Evolutionary conservation across 768 basidiomycete species (phyloP).

Genomic region (Tricholoma furcatifolium): DNA sequence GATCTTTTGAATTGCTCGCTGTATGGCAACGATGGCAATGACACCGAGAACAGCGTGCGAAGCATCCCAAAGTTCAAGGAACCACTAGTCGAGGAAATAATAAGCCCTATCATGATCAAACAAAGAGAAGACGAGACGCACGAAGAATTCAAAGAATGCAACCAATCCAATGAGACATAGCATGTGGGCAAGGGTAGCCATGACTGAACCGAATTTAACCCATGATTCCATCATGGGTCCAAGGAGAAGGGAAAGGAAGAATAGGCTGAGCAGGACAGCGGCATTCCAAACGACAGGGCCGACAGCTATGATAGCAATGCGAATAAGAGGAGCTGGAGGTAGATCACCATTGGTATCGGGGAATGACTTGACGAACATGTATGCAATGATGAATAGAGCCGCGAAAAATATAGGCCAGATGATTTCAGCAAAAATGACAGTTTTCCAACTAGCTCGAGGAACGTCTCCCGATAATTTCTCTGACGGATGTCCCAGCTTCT

Average conservation of each 20-base stretch:
- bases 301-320: slow-evolving; percentile 84
- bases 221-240: slow-evolving; percentile 87
- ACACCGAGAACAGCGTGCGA: slow-evolving; percentile 94
- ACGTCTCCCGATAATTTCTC: slow-evolving; percentile 96
- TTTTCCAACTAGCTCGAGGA: slow-evolving; percentile 85
- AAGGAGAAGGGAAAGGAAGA: slow-evolving; percentile 90
- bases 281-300: slow-evolving; percentile 97
- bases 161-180: slow-evolving; percentile 78
- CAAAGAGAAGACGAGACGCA: slow-evolving; percentile 50
- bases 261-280: slow-evolving; percentile 76
- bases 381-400: slow-evolving; percentile 75
- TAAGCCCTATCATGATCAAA: slow-evolving; percentile 18
- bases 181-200: slow-evolving; percentile 91
- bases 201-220: slow-evolving; percentile 86
- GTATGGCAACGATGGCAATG: slow-evolving; percentile 85
- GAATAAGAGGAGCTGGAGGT: slow-evolving; percentile 82
- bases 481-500: slow-evolving; percentile 95
- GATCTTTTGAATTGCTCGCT: slow-evolving; percentile 91
- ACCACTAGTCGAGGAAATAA: slow-evolving; percentile 61
- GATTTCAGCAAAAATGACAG: slow-evolving; percentile 83
- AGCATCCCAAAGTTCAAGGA: slow-evolving; percentile 95
- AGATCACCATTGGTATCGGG: slow-evolving; percentile 58
- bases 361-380: slow-evolving; percentile 95
- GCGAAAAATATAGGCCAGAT: slow-evolving; percentile 78
- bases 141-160: slow-evolving; percentile 95